These are phyloP conservation scores for Xylaria polymorpha DNA, from an alignment of 2,329 filamentous ascomycete genomes.

Conservation along the genomic window DNA sequence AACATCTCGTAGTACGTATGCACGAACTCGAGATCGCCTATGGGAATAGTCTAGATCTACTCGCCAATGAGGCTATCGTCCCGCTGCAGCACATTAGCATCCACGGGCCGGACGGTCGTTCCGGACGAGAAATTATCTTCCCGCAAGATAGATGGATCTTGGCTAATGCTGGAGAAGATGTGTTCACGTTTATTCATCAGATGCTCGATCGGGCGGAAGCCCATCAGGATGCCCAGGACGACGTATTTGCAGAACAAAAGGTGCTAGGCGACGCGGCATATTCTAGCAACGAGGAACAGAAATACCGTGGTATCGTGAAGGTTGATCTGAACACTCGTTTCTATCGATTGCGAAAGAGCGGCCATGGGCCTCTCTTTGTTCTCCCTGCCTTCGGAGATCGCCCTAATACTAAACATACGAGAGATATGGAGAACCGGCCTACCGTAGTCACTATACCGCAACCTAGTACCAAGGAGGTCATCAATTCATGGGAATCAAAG, in stretches of 20 bases:
- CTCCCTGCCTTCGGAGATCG: conserved; percentile 63
- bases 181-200: conserved; percentile 59
- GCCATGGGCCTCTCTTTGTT: conserved; percentile 63
- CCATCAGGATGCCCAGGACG: conserved; percentile 51
- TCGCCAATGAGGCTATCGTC: conserved; percentile 62
- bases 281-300: conserved; percentile 46
- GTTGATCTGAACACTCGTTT: conserved; percentile 64
- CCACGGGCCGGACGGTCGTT: conserved; percentile 63
- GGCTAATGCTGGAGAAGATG: conserved; percentile 65
- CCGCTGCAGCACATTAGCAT: conserved; percentile 64
- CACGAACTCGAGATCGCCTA: conserved; percentile 68
- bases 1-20: conserved; percentile 64
- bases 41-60: conserved; percentile 61
- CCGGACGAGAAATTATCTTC: conserved; percentile 64
- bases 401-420: conserved; percentile 57
- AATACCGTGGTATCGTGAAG: conserved; percentile 59
- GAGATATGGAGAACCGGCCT: conserved; percentile 59
- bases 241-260: conserved; percentile 53
- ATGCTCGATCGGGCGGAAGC: conserved; percentile 61
- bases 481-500: conserved; percentile 44
- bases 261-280: conserved; percentile 57
- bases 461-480: conserved; percentile 36
- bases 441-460: conserved; percentile 50
- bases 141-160: conserved; percentile 68
- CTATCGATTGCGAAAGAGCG: conserved; percentile 61